phyloP scores from a whole-genome alignment of 192 early-diverging fungal genomes.

The Rhizoclosmatium globosum region DNA sequence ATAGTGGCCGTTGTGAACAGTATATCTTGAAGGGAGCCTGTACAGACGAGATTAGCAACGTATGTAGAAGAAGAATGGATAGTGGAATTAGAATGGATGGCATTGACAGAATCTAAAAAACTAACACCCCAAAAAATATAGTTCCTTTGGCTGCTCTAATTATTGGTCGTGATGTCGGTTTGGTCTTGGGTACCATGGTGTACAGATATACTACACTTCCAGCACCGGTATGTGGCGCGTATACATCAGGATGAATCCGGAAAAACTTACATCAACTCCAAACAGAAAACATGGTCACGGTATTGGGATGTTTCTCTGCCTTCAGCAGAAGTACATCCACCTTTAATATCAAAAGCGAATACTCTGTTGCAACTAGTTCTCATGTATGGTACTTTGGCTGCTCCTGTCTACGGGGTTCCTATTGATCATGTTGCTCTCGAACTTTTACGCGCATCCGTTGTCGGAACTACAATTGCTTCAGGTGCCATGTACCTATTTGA shows the following conservation, averaged over 20 bases:
- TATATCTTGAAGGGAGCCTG: too few relatives aligned
- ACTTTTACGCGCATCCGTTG: constrained; percentile 67
- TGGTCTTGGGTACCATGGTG: constrained; percentile 82
- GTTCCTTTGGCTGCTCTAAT: constrained; percentile 81
- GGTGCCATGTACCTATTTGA: constrained; percentile 21
- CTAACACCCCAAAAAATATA: constrained; percentile 28
- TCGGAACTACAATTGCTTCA: constrained; percentile 34
- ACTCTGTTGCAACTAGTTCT: constrained; percentile 86
- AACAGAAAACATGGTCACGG: constrained; percentile 78
- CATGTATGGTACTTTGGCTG: constrained; percentile 78
- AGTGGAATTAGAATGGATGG: too few relatives aligned
- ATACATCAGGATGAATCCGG: neutral
- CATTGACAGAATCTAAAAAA: neutral
- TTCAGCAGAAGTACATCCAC: constrained; percentile 90
- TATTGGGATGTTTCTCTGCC: constrained; percentile 93
- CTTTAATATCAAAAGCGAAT: constrained; percentile 87
- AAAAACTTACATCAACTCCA: constrained; percentile 6
- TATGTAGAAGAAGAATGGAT: too few relatives aligned
- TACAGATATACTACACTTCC: constrained; percentile 89
- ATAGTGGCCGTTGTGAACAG: too few relatives aligned
- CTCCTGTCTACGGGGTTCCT: constrained; percentile 75
- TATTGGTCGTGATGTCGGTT: constrained; percentile 82
- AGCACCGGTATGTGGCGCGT: constrained; percentile 65
- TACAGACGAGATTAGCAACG: too few relatives aligned
- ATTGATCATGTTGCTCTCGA: constrained; percentile 57